Evolutionary conservation across 2,329 filamentous ascomycete genomes (phyloP).

Genomic region (Colletotrichum sp.): DNA sequence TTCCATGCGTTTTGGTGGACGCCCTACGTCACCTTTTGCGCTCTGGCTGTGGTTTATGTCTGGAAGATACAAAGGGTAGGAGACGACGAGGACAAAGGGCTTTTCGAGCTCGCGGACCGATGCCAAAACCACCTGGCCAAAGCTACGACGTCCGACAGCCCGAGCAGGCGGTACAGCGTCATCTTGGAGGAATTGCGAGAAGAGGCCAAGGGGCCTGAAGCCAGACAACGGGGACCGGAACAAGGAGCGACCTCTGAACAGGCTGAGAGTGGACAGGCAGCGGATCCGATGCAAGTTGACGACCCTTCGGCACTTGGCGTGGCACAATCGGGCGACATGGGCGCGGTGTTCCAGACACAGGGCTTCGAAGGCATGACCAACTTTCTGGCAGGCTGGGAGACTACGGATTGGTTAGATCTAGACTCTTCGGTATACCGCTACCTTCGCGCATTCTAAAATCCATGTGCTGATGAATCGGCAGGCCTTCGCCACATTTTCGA

Average conservation of each 20-base stretch:
- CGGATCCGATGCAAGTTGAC: neutral
- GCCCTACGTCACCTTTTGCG: constrained; percentile 59
- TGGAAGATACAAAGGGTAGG: constrained; percentile 42
- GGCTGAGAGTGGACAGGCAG: neutral
- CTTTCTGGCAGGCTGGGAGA: constrained; percentile 28
- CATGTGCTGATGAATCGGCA: constrained; percentile 3
- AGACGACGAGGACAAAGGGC: constrained; percentile 1
- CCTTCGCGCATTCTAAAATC: neutral
- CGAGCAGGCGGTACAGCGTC: constrained; percentile 52
- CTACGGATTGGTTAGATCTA: constrained; percentile 33
- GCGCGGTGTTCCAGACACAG: constrained; percentile 6
- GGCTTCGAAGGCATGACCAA: constrained; percentile 18
- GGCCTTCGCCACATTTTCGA: constrained; percentile 21
- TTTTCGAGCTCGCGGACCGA: constrained; percentile 35
- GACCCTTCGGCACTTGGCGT: neutral
- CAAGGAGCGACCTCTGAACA: neutral
- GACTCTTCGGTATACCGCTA: constrained; percentile 28
- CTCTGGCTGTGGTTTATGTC: constrained; percentile 58
- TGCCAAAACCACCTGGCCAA: constrained; percentile 50
- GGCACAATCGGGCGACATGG: constrained; percentile 6
- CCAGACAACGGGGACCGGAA: neutral
- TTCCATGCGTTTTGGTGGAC: constrained; percentile 56
- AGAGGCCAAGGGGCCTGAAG: constrained; percentile 30
- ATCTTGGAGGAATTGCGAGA: constrained; percentile 56
- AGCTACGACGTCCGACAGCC: constrained; percentile 42